Base-by-base conservation (phyloP, 768 basidiomycete species). In the Russula foetens region DNA sequence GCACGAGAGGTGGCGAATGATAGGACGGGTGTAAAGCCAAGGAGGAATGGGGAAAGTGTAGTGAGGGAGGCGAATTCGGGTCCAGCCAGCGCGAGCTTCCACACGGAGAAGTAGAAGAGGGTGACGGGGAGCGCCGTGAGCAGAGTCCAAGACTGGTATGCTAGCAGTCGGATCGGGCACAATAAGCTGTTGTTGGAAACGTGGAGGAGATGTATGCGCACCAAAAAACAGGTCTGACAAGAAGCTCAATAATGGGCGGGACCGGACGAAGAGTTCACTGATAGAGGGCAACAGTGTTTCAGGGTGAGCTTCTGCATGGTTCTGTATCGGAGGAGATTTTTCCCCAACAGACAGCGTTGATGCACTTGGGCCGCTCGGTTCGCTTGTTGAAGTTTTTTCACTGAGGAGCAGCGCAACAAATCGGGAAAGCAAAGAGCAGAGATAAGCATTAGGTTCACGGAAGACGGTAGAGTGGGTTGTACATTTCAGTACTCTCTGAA, bases 31-130 rank as follows among this genome's bases (percentile, higher is more conserved):
- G 64, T 19, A 81, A 5, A 73, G 0, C 79, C 75, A 14, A 94
- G 77, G 15, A 91, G 68, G 6, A 79, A 63, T 0, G 91, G 90
- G 0, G 92, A 84, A 28, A 95, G 79, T 8, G 84, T 82, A 8
- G 81, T 79, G 9, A 94, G 75, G 3, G 92, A 73, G 0, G 91
- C 81, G 17, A 90, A 76, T 69, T 96, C 93, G 38, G 86, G 82
- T 5, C 93, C 93, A 12, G 88, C 83, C 31, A 95, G 78, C 28
- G 88, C 90, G 19, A 94, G 84, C 69, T 91, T 81, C 92, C 92
- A 94, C 21, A 96, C 84, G 26, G 90, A 92, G 74, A 92, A 95
- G 73, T 94, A 95, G 75, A 95, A 95, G 4, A 95, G 76, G 4
- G 88, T 84, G 1, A 87, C 85, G 7, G 86, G 81, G 21, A 93